Percentiles rank a stretch among this genome's conserved stretches.
Evolutionary conservation across 2,329 filamentous ascomycete genomes (phyloP).

Genomic region (Didymella arachidicola): DNA sequence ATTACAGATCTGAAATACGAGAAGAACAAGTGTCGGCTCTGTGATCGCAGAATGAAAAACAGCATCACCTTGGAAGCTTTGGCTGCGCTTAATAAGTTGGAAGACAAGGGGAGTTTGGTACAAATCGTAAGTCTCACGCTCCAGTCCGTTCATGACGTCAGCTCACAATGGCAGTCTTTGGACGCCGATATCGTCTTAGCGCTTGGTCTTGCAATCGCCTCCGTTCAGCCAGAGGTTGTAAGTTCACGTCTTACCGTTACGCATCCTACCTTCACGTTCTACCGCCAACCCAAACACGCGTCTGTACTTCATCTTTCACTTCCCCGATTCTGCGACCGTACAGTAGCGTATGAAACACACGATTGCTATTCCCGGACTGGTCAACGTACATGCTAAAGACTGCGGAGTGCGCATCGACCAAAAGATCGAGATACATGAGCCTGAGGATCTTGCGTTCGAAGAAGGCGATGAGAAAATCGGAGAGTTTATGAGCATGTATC

Average conservation of each 20-base stretch:
- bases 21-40: constrained; percentile 40
- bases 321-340: constrained; percentile 34
- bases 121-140: constrained; percentile 29
- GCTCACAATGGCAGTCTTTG: constrained; percentile 24
- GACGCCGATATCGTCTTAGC: constrained; percentile 28
- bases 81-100: constrained; percentile 26
- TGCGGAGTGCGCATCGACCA: constrained; percentile 31
- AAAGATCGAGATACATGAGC: constrained; percentile 42
- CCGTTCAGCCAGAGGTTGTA: constrained; percentile 12
- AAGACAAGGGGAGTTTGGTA: constrained; percentile 22
- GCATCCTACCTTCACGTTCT: constrained; percentile 40
- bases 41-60: constrained; percentile 46
- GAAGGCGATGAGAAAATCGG: constrained; percentile 25
- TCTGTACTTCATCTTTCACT: constrained; percentile 40
- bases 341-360: constrained; percentile 42
- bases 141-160: background rate
- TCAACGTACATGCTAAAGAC: constrained; percentile 40
- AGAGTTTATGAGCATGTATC: constrained; percentile 34
- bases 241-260: constrained; percentile 21
- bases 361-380: constrained; percentile 38
- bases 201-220: constrained; percentile 19
- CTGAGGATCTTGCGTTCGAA: constrained; percentile 32
- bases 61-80: constrained; percentile 30
- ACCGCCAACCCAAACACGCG: constrained; percentile 30
- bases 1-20: constrained; percentile 31